A percentile compares a stretch with the other conserved stretches of the same genome.
Conservation (phyloP, 495 filamentous ascomycete genomes). For the Penicillium fimorum region DNA sequence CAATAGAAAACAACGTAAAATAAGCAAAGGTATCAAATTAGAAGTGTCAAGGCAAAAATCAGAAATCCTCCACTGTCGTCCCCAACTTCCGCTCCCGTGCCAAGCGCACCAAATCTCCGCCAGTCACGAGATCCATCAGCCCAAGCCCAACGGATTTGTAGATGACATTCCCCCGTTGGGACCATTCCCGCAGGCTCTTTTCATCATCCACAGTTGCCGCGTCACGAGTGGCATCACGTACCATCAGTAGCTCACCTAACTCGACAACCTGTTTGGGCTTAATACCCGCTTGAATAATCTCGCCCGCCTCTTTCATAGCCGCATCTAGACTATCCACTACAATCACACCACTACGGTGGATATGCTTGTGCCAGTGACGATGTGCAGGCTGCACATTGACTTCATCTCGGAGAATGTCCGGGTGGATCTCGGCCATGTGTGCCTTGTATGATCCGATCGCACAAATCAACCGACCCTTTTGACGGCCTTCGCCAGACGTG, state of each 20-base stretch:
- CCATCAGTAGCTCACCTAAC: constrained; percentile 79
- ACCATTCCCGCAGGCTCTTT: constrained; percentile 64
- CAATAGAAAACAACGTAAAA: constrained; percentile 1
- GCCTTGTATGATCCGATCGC: constrained; percentile 82
- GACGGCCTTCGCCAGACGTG: constrained; percentile 65
- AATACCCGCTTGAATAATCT: constrained; percentile 78
- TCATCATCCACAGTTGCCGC: constrained; percentile 44
- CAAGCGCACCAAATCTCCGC: constrained; percentile 69
- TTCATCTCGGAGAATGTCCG: constrained; percentile 69
- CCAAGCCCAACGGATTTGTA: constrained; percentile 49
- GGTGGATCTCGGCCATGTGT: constrained; percentile 83
- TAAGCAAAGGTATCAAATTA: constrained; percentile 17
- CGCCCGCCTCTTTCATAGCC: constrained; percentile 82
- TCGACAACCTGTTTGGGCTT: constrained; percentile 74
- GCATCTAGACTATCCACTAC: constrained; percentile 81
- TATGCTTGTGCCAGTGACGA: constrained; percentile 69
- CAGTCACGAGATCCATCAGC: constrained; percentile 60
- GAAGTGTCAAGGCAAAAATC: constrained; percentile 9
- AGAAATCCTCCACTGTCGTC: constrained; percentile 61
- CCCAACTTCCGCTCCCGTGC: constrained; percentile 72
- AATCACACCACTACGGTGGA: constrained; percentile 68
- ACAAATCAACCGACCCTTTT: constrained; percentile 73
- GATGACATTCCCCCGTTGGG: constrained; percentile 74
- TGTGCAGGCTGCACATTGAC: constrained; percentile 50
- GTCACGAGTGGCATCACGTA: constrained; percentile 49